Evolutionary conservation across 192 early-diverging fungal species (phyloP), one percentile per base, ranked within the genome.

Genomic region (Phycomyces nitens): DNA sequence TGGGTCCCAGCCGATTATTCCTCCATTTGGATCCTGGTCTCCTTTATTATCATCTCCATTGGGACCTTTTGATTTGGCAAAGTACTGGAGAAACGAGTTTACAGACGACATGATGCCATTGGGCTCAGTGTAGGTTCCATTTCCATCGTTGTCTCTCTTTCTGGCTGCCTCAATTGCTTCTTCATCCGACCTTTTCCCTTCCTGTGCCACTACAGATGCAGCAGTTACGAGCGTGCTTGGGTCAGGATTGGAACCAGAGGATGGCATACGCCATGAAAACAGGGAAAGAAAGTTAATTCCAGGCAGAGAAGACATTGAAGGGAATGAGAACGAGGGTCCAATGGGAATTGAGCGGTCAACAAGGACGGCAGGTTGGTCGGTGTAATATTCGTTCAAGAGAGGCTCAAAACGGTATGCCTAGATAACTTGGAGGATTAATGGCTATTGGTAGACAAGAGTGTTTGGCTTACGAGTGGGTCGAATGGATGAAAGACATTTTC

Each of bases 401-500:
- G 89, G 87, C 64, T 90, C 89, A 29, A 85, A 82, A 38, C 87
- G 80, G 70, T 90, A 89, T 1, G 82, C 88, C 70, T 66, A 52
- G 24, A 38, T 34, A 22, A 29, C 10, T 7, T 39, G 14, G 38
- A 40, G 15, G 22, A 39, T 0, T 16, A 21, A 7, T 11, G 26
- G 6, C 9, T 24, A 20, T 11, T 11, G 34, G 24, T 62, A 1
- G 7, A 22, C 20, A 0, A 18, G 34, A 11, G 39, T 26, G 18
- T n/a, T 1, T 20, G 55, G 23, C 57, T 41, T 66, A 72, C 71
- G 18, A 90, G 75, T 11, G 89, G 89, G 52, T 90, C 89, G 59
- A 86, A 89, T 1, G 87, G 87, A 51, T 90, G 89, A 62, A 88
- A 90, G 40, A 90, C 75, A 58, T 90, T 90, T 77, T 88, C 84